Evolutionary conservation across 257 asterid species (phyloP).

Genomic region (Rhazya stricta): DNA sequence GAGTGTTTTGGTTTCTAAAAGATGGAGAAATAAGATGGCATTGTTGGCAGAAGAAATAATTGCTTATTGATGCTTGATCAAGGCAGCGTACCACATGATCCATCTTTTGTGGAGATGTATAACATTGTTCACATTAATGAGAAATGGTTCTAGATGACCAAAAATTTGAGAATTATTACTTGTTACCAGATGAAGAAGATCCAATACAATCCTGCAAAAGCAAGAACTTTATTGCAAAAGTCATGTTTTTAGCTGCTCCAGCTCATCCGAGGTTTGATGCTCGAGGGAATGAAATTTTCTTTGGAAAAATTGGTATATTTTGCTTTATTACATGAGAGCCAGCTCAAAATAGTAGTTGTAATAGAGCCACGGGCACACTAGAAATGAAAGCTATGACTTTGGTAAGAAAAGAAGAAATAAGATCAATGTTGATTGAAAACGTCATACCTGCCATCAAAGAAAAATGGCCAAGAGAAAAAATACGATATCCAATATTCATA

Average conservation of each 20-base stretch:
- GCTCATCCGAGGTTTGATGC: constrained; percentile 3
- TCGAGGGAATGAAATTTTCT: not conserved
- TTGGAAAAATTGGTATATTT: constrained; percentile 1
- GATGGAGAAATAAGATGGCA: not conserved
- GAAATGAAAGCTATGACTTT: not conserved
- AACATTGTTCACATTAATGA: constrained; percentile 22
- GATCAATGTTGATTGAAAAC: not conserved
- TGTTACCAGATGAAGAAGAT: not conserved
- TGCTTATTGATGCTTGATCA: constrained; percentile 15
- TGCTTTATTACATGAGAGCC: constrained; percentile 3
- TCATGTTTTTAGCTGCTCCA: not conserved
- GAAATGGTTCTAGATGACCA: constrained; percentile 16
- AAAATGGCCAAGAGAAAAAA: not conserved
- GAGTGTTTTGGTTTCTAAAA: too few relatives aligned
- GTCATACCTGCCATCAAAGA: not conserved
- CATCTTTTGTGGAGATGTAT: constrained; percentile 9
- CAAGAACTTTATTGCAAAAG: not conserved
- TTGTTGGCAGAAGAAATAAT: constrained; percentile 9
- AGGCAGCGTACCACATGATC: not conserved
- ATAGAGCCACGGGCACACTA: not conserved
- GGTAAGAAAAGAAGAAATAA: not conserved
- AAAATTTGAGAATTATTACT: not conserved
- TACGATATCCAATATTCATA: not conserved
- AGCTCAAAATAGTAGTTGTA: not conserved
- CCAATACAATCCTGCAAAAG: not conserved